Percentiles rank a stretch among this genome's conserved stretches.
Evolutionary conservation across 2,329 filamentous ascomycete species (phyloP).

Genomic region (Paecilomyces niveus): DNA sequence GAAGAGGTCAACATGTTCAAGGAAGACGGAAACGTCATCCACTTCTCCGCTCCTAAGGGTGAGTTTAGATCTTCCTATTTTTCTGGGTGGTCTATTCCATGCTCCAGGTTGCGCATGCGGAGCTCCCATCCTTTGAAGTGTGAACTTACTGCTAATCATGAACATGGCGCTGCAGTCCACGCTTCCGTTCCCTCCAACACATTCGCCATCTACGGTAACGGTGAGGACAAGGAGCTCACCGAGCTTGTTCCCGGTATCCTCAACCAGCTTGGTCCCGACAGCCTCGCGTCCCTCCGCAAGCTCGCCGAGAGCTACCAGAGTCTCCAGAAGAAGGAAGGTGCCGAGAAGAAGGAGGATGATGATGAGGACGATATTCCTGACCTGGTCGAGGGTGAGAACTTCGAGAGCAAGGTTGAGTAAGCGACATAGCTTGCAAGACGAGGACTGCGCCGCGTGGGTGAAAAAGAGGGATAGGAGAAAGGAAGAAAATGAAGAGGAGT

Average conservation of each 20-base stretch:
- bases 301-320: constrained; percentile 99
- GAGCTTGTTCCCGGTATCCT: constrained; percentile 99
- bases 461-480: constrained; percentile 3
- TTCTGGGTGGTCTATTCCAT: not conserved
- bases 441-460: not conserved
- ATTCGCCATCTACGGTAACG: constrained; percentile 98
- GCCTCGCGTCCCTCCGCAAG: constrained; percentile 93
- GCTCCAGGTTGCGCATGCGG: too few relatives aligned
- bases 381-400: constrained; percentile 93
- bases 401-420: constrained; percentile 97
- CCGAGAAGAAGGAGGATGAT: constrained; percentile 63
- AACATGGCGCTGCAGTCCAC: constrained; percentile 60
- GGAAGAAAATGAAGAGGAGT: constrained; percentile 10
- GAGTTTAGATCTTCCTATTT: constrained; percentile 33
- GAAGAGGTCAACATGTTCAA: constrained; percentile 99
- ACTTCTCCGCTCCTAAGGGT: constrained; percentile 98
- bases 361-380: constrained; percentile 88
- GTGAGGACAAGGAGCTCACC: constrained; percentile 99
- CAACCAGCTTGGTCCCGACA: constrained; percentile 98
- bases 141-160: not conserved
- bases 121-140: not conserved
- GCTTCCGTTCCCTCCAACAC: constrained; percentile 96
- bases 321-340: constrained; percentile 87
- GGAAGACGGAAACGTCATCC: constrained; percentile 98
- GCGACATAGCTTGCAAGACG: constrained; percentile 3